Percentiles rank a stretch among this genome's conserved stretches.
These are phyloP conservation scores for Neoascochyta sp. DNA, from an alignment of 2,329 filamentous ascomycete genomes.

Conservation along the genomic window DNA sequence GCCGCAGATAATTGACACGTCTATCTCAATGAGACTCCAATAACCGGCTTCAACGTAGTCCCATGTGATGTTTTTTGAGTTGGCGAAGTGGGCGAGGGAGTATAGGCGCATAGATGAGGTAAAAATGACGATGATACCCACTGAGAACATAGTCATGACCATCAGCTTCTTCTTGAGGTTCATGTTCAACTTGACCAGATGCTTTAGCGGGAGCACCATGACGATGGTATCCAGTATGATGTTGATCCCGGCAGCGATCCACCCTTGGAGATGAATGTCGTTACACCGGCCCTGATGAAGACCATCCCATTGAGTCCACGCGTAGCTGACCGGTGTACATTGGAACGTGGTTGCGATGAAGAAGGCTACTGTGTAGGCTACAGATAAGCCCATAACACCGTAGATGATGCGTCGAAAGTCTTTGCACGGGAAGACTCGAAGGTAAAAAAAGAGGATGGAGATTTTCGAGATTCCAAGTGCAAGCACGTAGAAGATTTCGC, in stretches of 20 bases:
- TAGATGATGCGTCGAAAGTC: constrained; percentile 24
- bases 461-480: constrained; percentile 31
- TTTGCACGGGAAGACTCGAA: constrained; percentile 33
- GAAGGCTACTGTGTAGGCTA: constrained; percentile 40
- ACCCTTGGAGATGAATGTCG: constrained; percentile 33
- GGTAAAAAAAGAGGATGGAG: constrained; percentile 35
- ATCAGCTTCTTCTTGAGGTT: constrained; percentile 31
- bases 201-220: constrained; percentile 32
- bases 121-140: constrained; percentile 30
- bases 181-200: constrained; percentile 31
- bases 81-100: constrained; percentile 42
- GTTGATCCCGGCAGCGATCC: constrained; percentile 31
- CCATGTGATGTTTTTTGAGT: constrained; percentile 40
- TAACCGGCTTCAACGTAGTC: constrained; percentile 40
- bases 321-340: constrained; percentile 48
- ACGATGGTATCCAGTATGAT: constrained; percentile 27
- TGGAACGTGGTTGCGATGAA: constrained; percentile 50
- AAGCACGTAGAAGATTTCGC: constrained; percentile 35
- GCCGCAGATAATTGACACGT: constrained; percentile 36
- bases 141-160: constrained; percentile 37
- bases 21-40: constrained; percentile 41
- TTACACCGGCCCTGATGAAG: constrained; percentile 28
- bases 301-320: constrained; percentile 44
- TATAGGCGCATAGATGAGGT: constrained; percentile 30
- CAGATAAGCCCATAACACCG: constrained; percentile 22